A percentile compares a stretch with the other conserved stretches of the same genome.
Evolutionary conservation across 805 yeast genomes (phyloP).

Genomic region (Torulaspora maleeae): DNA sequence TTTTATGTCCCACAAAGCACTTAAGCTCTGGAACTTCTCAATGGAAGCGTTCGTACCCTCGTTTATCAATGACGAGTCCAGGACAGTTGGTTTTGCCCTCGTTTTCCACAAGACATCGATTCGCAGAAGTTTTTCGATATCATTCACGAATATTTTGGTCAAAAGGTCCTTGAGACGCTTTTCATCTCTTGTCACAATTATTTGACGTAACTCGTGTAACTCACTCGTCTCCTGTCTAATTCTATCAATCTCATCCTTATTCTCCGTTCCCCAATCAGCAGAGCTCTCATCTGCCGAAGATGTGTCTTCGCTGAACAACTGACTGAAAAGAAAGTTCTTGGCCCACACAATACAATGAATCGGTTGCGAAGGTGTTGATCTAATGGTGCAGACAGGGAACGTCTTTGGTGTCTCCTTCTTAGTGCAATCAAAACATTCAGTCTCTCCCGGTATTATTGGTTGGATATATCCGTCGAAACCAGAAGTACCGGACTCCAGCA

Average conservation of each 20-base stretch:
- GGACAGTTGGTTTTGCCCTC: conserved; percentile 62
- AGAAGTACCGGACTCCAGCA: conserved; percentile 92
- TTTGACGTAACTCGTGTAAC: conserved; percentile 44
- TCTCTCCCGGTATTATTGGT: conserved; percentile 73
- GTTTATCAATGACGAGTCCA: conserved; percentile 35
- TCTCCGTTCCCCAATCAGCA: conserved; percentile 54
- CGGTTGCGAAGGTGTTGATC: conserved; percentile 95
- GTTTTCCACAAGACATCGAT: conserved; percentile 78
- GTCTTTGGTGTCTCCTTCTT: conserved; percentile 84
- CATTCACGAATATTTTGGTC: conserved; percentile 61
- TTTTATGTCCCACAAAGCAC: conserved; percentile 52
- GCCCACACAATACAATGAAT: conserved; percentile 98
- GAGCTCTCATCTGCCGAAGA: conserved; percentile 31
- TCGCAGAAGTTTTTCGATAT: conserved; percentile 65
- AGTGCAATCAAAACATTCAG: conserved; percentile 93
- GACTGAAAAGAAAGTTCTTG: conserved; percentile 79
- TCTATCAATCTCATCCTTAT: conserved; percentile 58
- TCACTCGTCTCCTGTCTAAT: conserved; percentile 66
- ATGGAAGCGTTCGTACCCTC: conserved; percentile 16
- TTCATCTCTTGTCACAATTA: conserved; percentile 33
- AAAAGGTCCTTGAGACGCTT: conserved; percentile 44
- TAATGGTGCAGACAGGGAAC: conserved; percentile 92
- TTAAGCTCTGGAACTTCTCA: conserved; percentile 21
- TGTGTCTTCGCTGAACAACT: conserved; percentile 59
- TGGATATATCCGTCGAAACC: conserved; percentile 94